phyloP scores from a whole-genome alignment of 2,329 filamentous ascomycete genomes.

The Ophiostoma pallidulum region DNA sequence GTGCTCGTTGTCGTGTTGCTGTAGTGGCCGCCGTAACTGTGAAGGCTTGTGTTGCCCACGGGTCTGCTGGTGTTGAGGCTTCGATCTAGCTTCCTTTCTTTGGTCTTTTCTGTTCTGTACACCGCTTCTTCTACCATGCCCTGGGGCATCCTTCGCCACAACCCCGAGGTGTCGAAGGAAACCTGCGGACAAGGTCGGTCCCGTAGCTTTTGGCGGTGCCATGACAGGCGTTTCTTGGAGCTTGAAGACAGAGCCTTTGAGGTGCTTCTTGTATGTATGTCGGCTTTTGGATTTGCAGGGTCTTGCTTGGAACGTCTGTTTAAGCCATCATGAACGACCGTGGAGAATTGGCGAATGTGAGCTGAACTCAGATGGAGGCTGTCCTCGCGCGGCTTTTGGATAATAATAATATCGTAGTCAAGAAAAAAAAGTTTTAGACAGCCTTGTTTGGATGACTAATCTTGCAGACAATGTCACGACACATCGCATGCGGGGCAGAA shows the following conservation, averaged over 20 bases:
- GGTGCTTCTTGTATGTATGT: too few relatives aligned
- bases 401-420: too few relatives aligned
- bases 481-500: too few relatives aligned
- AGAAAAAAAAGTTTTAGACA: not conserved
- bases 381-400: too few relatives aligned
- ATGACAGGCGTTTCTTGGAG: not conserved
- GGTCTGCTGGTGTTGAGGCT: constrained; percentile 30
- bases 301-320: too few relatives aligned
- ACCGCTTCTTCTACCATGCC: not conserved
- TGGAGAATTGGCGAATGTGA: not conserved
- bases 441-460: constrained; percentile 11
- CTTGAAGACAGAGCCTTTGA: not conserved
- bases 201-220: constrained; percentile 5
- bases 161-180: constrained; percentile 30
- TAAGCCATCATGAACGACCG: too few relatives aligned
- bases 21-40: not conserved
- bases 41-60: not conserved
- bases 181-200: constrained; percentile 6
- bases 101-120: constrained; percentile 16
- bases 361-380: too few relatives aligned
- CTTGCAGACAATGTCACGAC: too few relatives aligned
- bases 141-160: constrained; percentile 16
- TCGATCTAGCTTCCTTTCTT: constrained; percentile 54
- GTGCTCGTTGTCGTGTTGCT: not conserved
- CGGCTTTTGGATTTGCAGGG: too few relatives aligned